phyloP scores from a whole-genome alignment of 805 yeast species.

The Jamesozyma spencerorum region DNA sequence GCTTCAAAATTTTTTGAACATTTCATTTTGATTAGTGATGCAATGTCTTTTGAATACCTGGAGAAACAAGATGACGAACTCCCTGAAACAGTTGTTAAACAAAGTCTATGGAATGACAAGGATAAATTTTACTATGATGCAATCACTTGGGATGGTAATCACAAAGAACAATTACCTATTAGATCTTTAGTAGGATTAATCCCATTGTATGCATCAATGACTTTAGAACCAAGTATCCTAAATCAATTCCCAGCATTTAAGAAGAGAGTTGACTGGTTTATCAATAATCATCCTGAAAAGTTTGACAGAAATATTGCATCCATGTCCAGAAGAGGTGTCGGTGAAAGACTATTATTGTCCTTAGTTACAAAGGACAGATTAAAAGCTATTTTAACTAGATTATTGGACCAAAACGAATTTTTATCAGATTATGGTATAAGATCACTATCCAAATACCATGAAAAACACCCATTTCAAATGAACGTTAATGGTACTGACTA shows the following conservation, averaged over 20 bases:
- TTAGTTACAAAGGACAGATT: constrained; percentile 75
- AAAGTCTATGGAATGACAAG: constrained; percentile 80
- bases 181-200: constrained; percentile 85
- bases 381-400: constrained; percentile 59
- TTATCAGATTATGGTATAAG: constrained; percentile 78
- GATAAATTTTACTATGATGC: constrained; percentile 89
- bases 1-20: constrained; percentile 94
- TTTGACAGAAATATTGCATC: constrained; percentile 81
- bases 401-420: constrained; percentile 83
- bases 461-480: constrained; percentile 76
- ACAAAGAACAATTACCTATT: constrained; percentile 65
- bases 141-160: constrained; percentile 67
- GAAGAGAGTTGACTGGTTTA: constrained; percentile 76
- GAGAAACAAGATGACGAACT: constrained; percentile 27
- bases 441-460: constrained; percentile 79
- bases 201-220: constrained; percentile 81
- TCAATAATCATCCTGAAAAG: constrained; percentile 56
- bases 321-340: constrained; percentile 67
- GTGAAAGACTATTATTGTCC: constrained; percentile 70
- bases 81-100: constrained; percentile 38
- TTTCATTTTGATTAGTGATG: constrained; percentile 83
- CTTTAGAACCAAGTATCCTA: constrained; percentile 76
- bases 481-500: constrained; percentile 68
- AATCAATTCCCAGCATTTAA: constrained; percentile 74
- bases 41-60: constrained; percentile 59